Percentiles rank a stretch among this genome's conserved stretches.
phyloP scores from a whole-genome alignment of 306 rosid species.

The Vigna hirtella region DNA sequence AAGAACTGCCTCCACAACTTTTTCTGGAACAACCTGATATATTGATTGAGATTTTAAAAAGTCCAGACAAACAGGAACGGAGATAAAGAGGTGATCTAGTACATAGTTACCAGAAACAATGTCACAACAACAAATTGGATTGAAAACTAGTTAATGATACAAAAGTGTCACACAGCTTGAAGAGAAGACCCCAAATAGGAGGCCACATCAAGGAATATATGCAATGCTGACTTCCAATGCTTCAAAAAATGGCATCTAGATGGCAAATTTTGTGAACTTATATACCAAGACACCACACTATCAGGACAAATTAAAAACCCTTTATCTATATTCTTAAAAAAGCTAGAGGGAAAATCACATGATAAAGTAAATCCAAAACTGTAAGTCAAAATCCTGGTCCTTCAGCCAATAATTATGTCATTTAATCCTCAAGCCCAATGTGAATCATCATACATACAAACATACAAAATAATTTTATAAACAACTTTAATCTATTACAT shows the following conservation, averaged over 20 bases:
- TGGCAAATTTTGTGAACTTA: slow-evolving; percentile 19
- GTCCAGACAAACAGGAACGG: slow-evolving; percentile 26
- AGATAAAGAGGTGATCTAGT: not conserved
- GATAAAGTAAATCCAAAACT: slow-evolving; percentile 15
- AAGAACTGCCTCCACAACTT: slow-evolving; percentile 63
- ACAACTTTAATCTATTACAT: slow-evolving; percentile 11
- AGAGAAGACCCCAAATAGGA: slow-evolving; percentile 1
- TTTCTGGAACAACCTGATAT: slow-evolving; percentile 70
- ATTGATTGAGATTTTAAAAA: slow-evolving; percentile 35
- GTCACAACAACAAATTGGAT: slow-evolving; percentile 20
- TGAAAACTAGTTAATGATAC: slow-evolving; percentile 1
- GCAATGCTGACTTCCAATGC: slow-evolving; percentile 12
- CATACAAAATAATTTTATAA: slow-evolving; percentile 4
- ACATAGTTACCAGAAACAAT: slow-evolving; percentile 12
- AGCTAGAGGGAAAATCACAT: not conserved
- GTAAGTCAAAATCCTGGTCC: slow-evolving; percentile 22
- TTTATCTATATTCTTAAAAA: slow-evolving; percentile 1
- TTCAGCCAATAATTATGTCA: slow-evolving; percentile 23
- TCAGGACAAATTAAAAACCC: not conserved
- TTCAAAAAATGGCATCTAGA: slow-evolving; percentile 22
- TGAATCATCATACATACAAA: slow-evolving; percentile 22
- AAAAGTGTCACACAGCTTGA: slow-evolving; percentile 12
- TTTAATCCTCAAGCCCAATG: not conserved
- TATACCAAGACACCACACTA: not conserved
- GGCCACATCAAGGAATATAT: slow-evolving; percentile 33